A percentile compares a stretch with the other conserved stretches of the same genome.
Evolutionary conservation across 768 basidiomycete species (phyloP).

Genomic region (Jaapia argillacea): DNA sequence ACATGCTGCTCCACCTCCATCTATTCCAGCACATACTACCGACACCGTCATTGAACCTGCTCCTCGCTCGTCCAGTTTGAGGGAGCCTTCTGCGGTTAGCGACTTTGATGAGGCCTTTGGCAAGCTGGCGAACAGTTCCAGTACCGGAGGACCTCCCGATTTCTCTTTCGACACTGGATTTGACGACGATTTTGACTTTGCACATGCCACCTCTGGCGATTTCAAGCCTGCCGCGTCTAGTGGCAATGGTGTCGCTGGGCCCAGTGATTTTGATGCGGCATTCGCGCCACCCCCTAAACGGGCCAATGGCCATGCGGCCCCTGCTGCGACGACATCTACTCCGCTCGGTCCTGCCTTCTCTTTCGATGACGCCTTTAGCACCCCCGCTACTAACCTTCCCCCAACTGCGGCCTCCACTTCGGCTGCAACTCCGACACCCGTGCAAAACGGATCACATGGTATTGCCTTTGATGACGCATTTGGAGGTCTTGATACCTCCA

Average conservation of each 20-base stretch:
- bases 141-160: slow-evolving; percentile 15
- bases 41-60: not conserved
- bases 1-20: too few species aligned
- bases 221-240: slow-evolving; percentile 6
- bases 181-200: slow-evolving; percentile 60
- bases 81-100: slow-evolving; percentile 25
- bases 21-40: too few species aligned
- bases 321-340: slow-evolving; percentile 6
- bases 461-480: slow-evolving; percentile 52
- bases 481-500: slow-evolving; percentile 31
- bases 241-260: slow-evolving; percentile 6
- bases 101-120: slow-evolving; percentile 74
- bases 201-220: slow-evolving; percentile 18
- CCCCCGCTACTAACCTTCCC: slow-evolving; percentile 21
- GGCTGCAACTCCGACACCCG: slow-evolving; percentile 6
- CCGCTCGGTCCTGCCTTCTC: slow-evolving; percentile 19
- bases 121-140: slow-evolving; percentile 30
- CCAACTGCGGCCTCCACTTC: slow-evolving; percentile 14
- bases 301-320: slow-evolving; percentile 6
- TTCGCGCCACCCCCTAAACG: slow-evolving; percentile 6
- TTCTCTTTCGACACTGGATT: slow-evolving; percentile 62
- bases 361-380: slow-evolving; percentile 39
- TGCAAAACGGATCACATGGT: slow-evolving; percentile 9
- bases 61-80: not conserved
- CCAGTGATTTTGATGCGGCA: slow-evolving; percentile 12